Conservation (phyloP, 2,329 filamentous ascomycete species). For the Pseudofabraea citricarpa region DNA sequence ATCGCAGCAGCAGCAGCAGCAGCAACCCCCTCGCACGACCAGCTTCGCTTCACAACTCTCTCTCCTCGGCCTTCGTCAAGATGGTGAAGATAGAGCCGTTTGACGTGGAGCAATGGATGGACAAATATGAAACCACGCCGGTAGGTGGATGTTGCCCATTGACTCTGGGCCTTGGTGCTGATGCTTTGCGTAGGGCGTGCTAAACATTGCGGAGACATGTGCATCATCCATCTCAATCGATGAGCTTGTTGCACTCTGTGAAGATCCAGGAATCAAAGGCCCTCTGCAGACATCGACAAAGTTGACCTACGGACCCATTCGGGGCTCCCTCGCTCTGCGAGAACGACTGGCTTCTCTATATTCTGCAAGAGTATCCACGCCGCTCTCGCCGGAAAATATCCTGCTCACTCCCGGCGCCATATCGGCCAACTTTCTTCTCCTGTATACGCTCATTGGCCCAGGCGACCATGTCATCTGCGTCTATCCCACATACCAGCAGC, state of each 20-base stretch:
- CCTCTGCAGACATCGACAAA: constrained; percentile 49
- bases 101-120: constrained; percentile 70
- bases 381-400: constrained; percentile 55
- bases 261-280: constrained; percentile 40
- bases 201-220: constrained; percentile 79
- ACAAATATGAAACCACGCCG: constrained; percentile 51
- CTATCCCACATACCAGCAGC: constrained; percentile 81
- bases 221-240: constrained; percentile 69
- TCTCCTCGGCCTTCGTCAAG: no score
- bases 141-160: no score
- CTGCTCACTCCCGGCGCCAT: constrained; percentile 79
- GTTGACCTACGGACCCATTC: constrained; percentile 71
- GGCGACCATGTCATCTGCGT: constrained; percentile 84
- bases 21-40: constrained; percentile 23
- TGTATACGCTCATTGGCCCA: constrained; percentile 66
- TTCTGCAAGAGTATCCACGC: constrained; percentile 44
- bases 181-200: no score
- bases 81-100: constrained; percentile 60
- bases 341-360: constrained; percentile 62
- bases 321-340: constrained; percentile 60
- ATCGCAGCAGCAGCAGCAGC: constrained; percentile 14
- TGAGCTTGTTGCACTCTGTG: constrained; percentile 56
- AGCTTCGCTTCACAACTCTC: no score
- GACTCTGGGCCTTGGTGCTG: no score
- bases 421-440: constrained; percentile 74